These are phyloP conservation scores for Carex parvula DNA, from an alignment of 176 grass and related monocot genomes.

Conservation along the genomic window DNA sequence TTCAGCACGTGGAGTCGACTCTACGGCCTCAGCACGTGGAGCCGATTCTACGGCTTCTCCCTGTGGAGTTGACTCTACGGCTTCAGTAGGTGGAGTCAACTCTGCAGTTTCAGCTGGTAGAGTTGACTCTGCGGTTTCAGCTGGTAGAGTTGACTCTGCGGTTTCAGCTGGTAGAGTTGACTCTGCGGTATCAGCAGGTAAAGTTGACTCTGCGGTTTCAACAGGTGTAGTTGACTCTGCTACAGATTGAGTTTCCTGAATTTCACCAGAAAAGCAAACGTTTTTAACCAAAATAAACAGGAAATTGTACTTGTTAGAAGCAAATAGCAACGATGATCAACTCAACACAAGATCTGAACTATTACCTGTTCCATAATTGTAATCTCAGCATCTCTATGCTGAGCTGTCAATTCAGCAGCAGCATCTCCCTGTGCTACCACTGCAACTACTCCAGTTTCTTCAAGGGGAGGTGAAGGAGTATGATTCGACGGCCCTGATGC, in stretches of 20 bases:
- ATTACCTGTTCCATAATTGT: slow-evolving; percentile 10
- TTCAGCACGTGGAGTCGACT: neutral
- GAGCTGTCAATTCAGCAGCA: neutral
- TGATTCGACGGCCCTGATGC: neutral
- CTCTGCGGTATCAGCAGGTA: neutral
- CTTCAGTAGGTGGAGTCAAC: neutral
- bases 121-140: neutral
- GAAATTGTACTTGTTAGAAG: neutral
- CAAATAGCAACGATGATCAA: neutral
- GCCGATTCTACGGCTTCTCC: neutral
- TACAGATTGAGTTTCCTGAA: slow-evolving; percentile 2
- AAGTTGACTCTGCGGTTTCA: neutral
- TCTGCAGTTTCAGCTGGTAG: neutral
- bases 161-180: neutral
- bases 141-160: neutral
- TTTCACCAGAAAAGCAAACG: neutral
- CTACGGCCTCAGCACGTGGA: neutral
- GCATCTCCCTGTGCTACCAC: neutral
- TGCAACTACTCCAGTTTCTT: neutral
- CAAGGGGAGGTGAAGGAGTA: neutral
- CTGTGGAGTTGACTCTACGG: neutral
- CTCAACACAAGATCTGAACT: neutral
- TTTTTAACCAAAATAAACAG: neutral
- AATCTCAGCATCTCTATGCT: neutral
- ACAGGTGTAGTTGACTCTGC: neutral